A percentile compares a stretch with the other conserved stretches of the same genome.
Evolutionary conservation across 176 grass and related monocot species (phyloP).

Genomic region (Lolium rigidum): DNA sequence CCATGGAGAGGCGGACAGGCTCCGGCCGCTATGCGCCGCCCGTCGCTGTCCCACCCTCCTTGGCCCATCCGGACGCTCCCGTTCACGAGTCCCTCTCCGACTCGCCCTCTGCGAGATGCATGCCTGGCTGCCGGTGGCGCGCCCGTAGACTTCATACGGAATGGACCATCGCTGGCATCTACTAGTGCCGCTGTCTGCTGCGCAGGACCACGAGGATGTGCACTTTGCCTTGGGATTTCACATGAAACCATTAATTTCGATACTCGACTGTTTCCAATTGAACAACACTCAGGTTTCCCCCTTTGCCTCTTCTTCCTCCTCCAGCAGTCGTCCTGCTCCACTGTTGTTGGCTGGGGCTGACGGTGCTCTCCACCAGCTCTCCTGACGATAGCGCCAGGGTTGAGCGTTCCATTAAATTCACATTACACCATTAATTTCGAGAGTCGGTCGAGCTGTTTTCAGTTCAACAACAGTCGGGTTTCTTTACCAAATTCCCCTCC

Average conservation of each 20-base stretch:
- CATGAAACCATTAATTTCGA: neutral
- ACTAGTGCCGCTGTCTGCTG: neutral
- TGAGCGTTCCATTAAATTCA: too few species aligned
- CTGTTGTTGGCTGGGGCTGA: too few species aligned
- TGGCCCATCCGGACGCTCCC: constrained; percentile 44
- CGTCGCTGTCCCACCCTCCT: constrained; percentile 53
- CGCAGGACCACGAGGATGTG: neutral
- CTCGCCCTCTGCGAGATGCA: neutral
- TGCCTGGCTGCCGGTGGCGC: neutral
- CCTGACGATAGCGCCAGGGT: too few species aligned
- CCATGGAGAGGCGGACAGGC: constrained; percentile 39
- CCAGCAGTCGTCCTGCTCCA: too few species aligned
- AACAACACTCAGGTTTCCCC: neutral
- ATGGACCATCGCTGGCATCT: neutral
- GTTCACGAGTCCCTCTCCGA: constrained; percentile 45
- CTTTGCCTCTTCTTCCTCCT: too few species aligned
- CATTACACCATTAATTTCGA: neutral
- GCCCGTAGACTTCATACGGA: neutral
- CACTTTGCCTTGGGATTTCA: neutral
- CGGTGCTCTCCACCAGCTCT: too few species aligned
- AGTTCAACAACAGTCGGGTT: neutral
- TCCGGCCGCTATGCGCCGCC: constrained; percentile 61
- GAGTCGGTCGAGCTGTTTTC: neutral
- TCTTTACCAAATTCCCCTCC: neutral
- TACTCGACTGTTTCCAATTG: neutral